Percentiles rank a stretch among this genome's conserved stretches.
These are phyloP conservation scores for Acorus gramineus DNA, from an alignment of 106 monocot genomes.

Conservation along the genomic window DNA sequence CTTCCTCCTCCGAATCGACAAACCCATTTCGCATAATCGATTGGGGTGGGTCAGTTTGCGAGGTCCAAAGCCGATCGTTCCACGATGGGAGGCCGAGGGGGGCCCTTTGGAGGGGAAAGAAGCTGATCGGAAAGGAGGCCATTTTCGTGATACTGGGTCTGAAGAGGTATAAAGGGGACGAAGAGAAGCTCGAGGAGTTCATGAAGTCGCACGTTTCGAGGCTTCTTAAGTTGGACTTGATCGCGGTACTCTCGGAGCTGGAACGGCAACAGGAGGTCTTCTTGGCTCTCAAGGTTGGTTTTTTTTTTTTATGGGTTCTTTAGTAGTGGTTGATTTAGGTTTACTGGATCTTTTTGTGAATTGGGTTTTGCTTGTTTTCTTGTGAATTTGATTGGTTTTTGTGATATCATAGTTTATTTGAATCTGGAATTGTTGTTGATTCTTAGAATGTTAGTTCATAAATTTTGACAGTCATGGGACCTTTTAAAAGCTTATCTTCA, in stretches of 20 bases:
- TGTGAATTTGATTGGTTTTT: no score
- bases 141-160: conserved; percentile 71
- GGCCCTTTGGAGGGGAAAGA: conserved; percentile 94
- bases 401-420: no score
- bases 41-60: neutral
- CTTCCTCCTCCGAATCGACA: neutral
- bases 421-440: no score
- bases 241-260: conserved; percentile 70
- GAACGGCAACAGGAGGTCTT: conserved; percentile 78
- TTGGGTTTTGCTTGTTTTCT: neutral
- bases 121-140: conserved; percentile 87
- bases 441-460: no score
- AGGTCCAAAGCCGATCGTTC: conserved; percentile 20
- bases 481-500: no score
- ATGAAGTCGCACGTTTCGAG: conserved; percentile 62
- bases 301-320: neutral
- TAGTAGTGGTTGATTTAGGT: neutral
- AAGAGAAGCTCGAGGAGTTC: conserved; percentile 71
- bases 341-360: neutral
- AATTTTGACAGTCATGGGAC: no score
- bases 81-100: conserved; percentile 89
- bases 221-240: conserved; percentile 85
- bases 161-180: conserved; percentile 84
- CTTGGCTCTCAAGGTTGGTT: conserved; percentile 65
- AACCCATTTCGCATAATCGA: neutral